Conservation (phyloP, 768 basidiomycete genomes). For the Suillus cothurnatus region DNA sequence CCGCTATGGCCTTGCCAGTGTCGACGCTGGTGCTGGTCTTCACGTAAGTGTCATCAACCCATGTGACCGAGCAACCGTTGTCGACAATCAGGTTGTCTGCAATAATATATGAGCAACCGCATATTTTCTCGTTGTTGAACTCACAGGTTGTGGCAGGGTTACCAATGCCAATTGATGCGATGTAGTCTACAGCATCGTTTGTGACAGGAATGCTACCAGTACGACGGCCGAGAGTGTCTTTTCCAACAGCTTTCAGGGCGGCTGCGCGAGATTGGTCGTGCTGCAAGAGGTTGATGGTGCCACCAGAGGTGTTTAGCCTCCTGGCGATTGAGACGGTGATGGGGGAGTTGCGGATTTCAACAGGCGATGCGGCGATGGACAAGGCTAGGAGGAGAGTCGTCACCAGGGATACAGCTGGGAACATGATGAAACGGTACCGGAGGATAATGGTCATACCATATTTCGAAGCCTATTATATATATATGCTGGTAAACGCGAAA, state of each 20-base stretch:
- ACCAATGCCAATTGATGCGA: slow-evolving; percentile 51
- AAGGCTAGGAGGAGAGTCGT: slow-evolving; percentile 48
- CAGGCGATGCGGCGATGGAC: slow-evolving; percentile 46
- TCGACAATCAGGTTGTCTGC: slow-evolving; percentile 59
- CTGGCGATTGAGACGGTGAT: slow-evolving; percentile 54
- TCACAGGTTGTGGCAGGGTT: slow-evolving; percentile 55
- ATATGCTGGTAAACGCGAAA: background rate
- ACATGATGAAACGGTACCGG: slow-evolving; percentile 13
- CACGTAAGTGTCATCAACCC: slow-evolving; percentile 61
- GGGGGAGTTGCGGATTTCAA: slow-evolving; percentile 39
- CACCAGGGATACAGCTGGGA: slow-evolving; percentile 16
- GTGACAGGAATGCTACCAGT: slow-evolving; percentile 39
- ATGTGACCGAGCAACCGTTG: slow-evolving; percentile 67
- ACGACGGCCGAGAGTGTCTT: slow-evolving; percentile 17
- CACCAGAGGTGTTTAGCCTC: slow-evolving; percentile 51
- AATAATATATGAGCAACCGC: background rate
- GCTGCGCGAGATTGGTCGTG: background rate
- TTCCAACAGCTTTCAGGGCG: background rate
- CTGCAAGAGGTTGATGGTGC: slow-evolving; percentile 29
- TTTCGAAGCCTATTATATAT: slow-evolving; percentile 22
- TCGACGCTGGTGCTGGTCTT: slow-evolving; percentile 50
- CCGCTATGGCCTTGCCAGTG: slow-evolving; percentile 51
- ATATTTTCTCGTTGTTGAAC: slow-evolving; percentile 12
- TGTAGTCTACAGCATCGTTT: slow-evolving; percentile 40
- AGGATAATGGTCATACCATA: slow-evolving; percentile 17